These are phyloP conservation scores for Xylaria cubensis DNA, from an alignment of 495 filamentous ascomycete species.

Conservation along the genomic window DNA sequence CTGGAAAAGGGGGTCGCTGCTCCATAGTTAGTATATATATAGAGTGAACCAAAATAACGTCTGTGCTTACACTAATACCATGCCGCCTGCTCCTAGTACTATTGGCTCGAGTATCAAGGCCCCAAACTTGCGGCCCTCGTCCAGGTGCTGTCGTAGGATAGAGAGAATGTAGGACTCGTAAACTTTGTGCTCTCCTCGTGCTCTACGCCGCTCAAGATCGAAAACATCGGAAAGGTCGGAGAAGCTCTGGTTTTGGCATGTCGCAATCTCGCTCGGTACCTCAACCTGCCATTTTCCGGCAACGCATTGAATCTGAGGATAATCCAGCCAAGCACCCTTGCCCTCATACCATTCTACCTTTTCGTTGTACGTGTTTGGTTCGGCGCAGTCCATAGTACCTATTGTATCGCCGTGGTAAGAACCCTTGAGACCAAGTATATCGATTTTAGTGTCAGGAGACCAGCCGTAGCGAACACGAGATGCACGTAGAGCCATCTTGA, in stretches of 20 bases:
- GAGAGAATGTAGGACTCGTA: constrained; percentile 66
- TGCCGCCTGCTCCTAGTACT: constrained; percentile 77
- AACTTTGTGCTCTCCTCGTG: constrained; percentile 44
- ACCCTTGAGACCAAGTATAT: constrained; percentile 73
- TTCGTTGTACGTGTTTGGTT: constrained; percentile 73
- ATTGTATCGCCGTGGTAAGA: constrained; percentile 86
- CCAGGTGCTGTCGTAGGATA: constrained; percentile 55
- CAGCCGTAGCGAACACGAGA: constrained; percentile 68
- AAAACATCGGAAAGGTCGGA: constrained; percentile 64
- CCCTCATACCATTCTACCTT: constrained; percentile 83
- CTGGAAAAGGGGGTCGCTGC: constrained; percentile 79
- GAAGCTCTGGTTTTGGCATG: constrained; percentile 54
- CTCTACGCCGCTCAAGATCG: constrained; percentile 58
- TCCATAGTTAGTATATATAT: not conserved
- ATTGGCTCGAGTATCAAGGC: constrained; percentile 78
- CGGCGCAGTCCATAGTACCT: constrained; percentile 79
- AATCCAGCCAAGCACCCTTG: constrained; percentile 77
- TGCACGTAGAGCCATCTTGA: constrained; percentile 79
- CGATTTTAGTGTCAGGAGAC: constrained; percentile 58
- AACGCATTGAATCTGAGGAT: constrained; percentile 69
- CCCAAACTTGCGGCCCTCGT: constrained; percentile 70
- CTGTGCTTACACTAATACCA: constrained; percentile 70
- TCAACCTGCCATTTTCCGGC: constrained; percentile 68
- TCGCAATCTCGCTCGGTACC: constrained; percentile 47
- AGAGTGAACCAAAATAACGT: not conserved